Evolutionary conservation across 2,329 filamentous ascomycete genomes (phyloP).

Genomic region (Penicillium sp.): DNA sequence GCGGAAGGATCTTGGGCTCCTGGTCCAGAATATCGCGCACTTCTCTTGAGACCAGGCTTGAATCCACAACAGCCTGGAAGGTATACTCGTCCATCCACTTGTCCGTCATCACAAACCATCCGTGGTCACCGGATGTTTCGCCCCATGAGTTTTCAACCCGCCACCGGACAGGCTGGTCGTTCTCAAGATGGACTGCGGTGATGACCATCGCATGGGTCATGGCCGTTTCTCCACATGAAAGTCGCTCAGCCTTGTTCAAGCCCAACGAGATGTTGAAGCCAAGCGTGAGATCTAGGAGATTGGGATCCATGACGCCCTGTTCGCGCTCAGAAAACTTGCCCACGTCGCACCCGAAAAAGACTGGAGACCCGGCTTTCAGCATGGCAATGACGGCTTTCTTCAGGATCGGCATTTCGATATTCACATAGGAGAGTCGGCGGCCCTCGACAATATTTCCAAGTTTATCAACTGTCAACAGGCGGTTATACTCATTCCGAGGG

Average conservation of each 20-base stretch:
- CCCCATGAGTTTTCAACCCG: constrained; percentile 89
- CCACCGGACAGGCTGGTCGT: constrained; percentile 74
- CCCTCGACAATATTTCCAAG: constrained; percentile 84
- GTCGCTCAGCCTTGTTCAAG: constrained; percentile 75
- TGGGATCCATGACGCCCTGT: constrained; percentile 79
- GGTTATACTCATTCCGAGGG: constrained; percentile 75
- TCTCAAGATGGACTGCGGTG: constrained; percentile 79
- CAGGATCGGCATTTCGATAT: constrained; percentile 74
- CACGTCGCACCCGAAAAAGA: constrained; percentile 90
- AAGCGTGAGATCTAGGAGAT: constrained; percentile 77
- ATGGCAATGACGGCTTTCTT: constrained; percentile 76
- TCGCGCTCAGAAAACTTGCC: constrained; percentile 75
- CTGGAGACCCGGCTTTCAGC: constrained; percentile 76
- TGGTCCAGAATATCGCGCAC: constrained; percentile 72
- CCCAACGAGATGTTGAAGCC: constrained; percentile 79
- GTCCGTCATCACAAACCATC: constrained; percentile 91
- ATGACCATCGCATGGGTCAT: constrained; percentile 96
- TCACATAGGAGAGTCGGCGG: constrained; percentile 77
- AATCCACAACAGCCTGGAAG: constrained; percentile 85
- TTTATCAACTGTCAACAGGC: constrained; percentile 74
- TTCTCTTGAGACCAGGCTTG: constrained; percentile 67
- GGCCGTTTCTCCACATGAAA: constrained; percentile 73
- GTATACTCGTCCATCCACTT: constrained; percentile 79
- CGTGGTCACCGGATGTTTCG: constrained; percentile 69
- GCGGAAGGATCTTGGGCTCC: constrained; percentile 71